Evolutionary conservation across 148 eudicot species (phyloP).

Genomic region (Vaccinium corymbosum): DNA sequence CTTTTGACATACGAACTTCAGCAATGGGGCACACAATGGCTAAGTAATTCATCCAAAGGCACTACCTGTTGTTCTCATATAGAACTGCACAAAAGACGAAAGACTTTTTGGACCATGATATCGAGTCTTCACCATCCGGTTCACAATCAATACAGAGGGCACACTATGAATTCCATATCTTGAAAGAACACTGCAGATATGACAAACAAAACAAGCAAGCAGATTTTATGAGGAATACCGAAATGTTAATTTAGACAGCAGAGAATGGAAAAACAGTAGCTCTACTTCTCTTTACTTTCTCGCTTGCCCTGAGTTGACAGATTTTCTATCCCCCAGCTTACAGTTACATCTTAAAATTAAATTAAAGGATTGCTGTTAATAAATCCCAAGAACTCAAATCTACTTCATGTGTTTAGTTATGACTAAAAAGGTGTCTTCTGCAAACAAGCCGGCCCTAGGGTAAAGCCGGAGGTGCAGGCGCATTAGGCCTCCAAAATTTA

Average conservation of each 20-base stretch:
- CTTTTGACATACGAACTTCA: background rate
- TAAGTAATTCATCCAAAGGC: constrained; percentile 9
- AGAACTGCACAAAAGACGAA: constrained; percentile 33
- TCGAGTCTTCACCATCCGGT: constrained; percentile 23
- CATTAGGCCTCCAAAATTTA: too few species aligned
- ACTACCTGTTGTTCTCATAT: constrained; percentile 42
- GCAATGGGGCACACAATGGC: background rate
- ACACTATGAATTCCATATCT: constrained; percentile 47
- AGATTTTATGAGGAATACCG: background rate
- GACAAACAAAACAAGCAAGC: constrained; percentile 12
- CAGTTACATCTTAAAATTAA: background rate
- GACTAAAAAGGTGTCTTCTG: background rate
- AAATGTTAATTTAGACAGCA: background rate
- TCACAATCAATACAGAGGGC: constrained; percentile 42
- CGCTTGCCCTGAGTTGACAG: background rate
- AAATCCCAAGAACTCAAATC: background rate
- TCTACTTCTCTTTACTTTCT: background rate
- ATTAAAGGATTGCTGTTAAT: background rate
- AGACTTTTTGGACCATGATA: constrained; percentile 47
- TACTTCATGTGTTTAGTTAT: background rate
- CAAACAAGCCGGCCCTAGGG: background rate
- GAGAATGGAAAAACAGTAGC: background rate
- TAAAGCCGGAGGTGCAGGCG: too few species aligned
- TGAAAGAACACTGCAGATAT: constrained; percentile 45
- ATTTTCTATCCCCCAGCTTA: background rate